A percentile compares a stretch with the other conserved stretches of the same genome.
These are phyloP conservation scores for Fusarium kyushuense DNA, from an alignment of 2,329 filamentous ascomycete species.

Conservation along the genomic window DNA sequence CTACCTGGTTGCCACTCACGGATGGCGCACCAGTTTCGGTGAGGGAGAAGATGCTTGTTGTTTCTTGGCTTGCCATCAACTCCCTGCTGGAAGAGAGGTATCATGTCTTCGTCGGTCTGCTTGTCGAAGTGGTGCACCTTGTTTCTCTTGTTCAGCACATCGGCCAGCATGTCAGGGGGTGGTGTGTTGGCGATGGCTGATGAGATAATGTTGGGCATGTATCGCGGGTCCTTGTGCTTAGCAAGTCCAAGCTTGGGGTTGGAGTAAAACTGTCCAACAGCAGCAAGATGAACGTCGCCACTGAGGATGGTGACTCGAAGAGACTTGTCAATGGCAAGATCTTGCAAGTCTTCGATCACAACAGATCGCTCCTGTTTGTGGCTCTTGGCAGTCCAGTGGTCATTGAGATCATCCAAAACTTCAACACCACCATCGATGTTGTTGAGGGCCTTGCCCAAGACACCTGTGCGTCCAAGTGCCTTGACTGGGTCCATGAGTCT, in stretches of 20 bases:
- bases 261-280: constrained; percentile 94
- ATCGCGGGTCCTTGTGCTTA: constrained; percentile 93
- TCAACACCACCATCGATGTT: constrained; percentile 93
- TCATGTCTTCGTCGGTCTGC: constrained; percentile 94
- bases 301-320: constrained; percentile 91
- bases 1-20: constrained; percentile 82
- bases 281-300: constrained; percentile 93
- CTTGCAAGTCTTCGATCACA: constrained; percentile 90
- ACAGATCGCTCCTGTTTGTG: constrained; percentile 91
- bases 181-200: constrained; percentile 95
- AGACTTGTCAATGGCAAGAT: constrained; percentile 91
- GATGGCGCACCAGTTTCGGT: constrained; percentile 96
- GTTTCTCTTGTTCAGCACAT: constrained; percentile 93
- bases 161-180: constrained; percentile 86
- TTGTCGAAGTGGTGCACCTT: constrained; percentile 79
- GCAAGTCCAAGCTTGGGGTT: constrained; percentile 82
- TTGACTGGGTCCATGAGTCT: constrained; percentile 90
- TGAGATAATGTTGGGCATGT: constrained; percentile 96
- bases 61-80: constrained; percentile 91
- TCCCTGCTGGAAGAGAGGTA: constrained; percentile 89
- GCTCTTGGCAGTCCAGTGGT: constrained; percentile 97
- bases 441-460: constrained; percentile 85
- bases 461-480: constrained; percentile 82
- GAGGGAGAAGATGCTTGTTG: constrained; percentile 88
- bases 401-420: constrained; percentile 90